These are phyloP conservation scores for Russula ochroleuca DNA, from an alignment of 768 basidiomycete species.

Conservation along the genomic window DNA sequence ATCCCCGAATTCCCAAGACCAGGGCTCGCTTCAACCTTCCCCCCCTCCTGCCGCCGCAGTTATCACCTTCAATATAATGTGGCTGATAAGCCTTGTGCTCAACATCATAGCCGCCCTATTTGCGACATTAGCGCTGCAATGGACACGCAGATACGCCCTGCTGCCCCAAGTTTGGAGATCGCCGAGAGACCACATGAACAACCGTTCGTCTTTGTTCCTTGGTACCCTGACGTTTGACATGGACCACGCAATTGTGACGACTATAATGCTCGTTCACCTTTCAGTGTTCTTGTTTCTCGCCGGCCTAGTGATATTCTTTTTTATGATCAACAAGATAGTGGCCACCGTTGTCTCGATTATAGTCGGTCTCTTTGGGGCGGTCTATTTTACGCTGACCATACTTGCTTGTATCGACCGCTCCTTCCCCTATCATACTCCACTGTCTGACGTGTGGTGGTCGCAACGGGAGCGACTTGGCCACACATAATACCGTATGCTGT, in stretches of 20 bases:
- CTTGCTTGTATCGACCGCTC: neutral
- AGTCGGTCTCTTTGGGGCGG: conserved; percentile 2
- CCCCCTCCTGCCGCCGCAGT: neutral
- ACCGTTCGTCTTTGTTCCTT: conserved; percentile 28
- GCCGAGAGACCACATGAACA: conserved; percentile 38
- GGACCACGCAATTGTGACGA: conserved; percentile 36
- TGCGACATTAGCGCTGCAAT: too few relatives aligned
- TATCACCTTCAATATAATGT: conserved; percentile 15
- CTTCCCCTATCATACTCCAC: conserved; percentile 17
- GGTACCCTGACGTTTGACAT: neutral
- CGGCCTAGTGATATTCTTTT: conserved; percentile 44
- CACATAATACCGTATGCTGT: too few relatives aligned
- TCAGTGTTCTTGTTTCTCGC: conserved; percentile 48
- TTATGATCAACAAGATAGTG: conserved; percentile 28
- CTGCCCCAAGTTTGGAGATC: conserved; percentile 32
- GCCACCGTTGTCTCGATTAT: neutral
- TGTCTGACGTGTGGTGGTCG: conserved; percentile 7
- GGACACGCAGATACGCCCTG: conserved; percentile 21
- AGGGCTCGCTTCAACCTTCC: neutral
- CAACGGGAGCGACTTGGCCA: neutral
- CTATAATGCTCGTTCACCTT: conserved; percentile 46
- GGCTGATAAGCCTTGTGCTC: too few relatives aligned
- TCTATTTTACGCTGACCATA: conserved; percentile 4
- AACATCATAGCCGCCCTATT: too few relatives aligned
- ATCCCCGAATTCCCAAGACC: conserved; percentile 4